phyloP scores from a whole-genome alignment of 805 yeast species.

The Metschnikowia sp. region DNA sequence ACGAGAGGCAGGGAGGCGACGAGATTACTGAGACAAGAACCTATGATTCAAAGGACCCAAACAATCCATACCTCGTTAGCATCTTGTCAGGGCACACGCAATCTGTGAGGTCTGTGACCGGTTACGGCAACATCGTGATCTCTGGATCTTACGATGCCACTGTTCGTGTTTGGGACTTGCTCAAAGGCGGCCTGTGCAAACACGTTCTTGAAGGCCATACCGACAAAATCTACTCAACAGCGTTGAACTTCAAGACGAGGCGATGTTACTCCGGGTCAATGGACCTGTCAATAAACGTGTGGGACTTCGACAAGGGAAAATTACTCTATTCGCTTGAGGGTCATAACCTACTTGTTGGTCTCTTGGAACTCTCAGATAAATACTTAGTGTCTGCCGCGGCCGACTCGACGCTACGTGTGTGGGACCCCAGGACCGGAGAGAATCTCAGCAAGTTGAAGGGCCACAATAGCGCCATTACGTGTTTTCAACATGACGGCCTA shows the following conservation, averaged over 20 bases:
- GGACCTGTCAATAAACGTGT: constrained; percentile 83
- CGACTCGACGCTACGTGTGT: constrained; percentile 83
- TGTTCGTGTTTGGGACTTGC: constrained; percentile 87
- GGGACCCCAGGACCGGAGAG: constrained; percentile 82
- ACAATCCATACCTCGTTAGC: constrained; percentile 19
- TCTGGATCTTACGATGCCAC: constrained; percentile 90
- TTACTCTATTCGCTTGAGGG: constrained; percentile 73
- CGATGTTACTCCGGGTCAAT: constrained; percentile 88
- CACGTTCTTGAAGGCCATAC: constrained; percentile 79
- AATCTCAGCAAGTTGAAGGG: constrained; percentile 71
- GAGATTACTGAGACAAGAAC: constrained; percentile 33
- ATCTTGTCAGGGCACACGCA: constrained; percentile 54
- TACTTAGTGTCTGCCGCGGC: constrained; percentile 93
- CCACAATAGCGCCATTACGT: constrained; percentile 83
- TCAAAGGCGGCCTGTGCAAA: constrained; percentile 63
- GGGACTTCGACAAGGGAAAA: constrained; percentile 82
- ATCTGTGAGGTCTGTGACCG: constrained; percentile 84
- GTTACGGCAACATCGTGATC: constrained; percentile 76
- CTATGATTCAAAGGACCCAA: constrained; percentile 34
- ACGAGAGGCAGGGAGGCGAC: constrained; percentile 33
- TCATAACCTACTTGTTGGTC: constrained; percentile 86
- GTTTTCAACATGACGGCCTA: constrained; percentile 85
- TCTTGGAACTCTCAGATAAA: constrained; percentile 71
- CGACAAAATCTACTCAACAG: constrained; percentile 85
- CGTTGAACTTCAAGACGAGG: constrained; percentile 69